Evolutionary conservation across 345 rosid genomes (phyloP).

Genomic region (Toxicodendron radicans): DNA sequence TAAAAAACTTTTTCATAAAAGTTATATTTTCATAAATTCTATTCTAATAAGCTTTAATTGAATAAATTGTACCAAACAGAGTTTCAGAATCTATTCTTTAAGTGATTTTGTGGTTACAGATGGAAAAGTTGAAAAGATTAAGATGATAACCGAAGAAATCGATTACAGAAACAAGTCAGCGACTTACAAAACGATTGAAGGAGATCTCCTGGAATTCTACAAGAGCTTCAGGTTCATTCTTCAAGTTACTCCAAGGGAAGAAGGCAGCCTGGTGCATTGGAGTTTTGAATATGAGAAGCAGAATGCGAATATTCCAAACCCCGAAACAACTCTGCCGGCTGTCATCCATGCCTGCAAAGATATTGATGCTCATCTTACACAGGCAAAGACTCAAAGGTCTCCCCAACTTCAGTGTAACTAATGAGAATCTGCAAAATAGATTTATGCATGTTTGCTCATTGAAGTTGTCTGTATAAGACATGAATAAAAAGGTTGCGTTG

Average conservation of each 20-base stretch:
- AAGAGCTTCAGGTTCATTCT: constrained; percentile 17
- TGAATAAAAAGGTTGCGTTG: too few species aligned
- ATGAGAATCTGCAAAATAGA: too few species aligned
- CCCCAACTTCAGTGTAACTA: too few species aligned
- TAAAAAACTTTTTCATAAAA: too few species aligned
- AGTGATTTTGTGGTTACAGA: constrained; percentile 12
- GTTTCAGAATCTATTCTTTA: too few species aligned
- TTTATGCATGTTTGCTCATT: too few species aligned
- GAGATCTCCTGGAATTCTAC: constrained; percentile 34
- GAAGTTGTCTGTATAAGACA: too few species aligned
- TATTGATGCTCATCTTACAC: constrained; percentile 17
- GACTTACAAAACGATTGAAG: constrained; percentile 33
- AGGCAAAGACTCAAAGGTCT: background rate
- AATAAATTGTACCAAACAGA: too few species aligned
- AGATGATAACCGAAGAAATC: constrained; percentile 36
- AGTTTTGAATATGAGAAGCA: constrained; percentile 27
- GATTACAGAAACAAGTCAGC: constrained; percentile 34
- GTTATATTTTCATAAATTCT: too few species aligned
- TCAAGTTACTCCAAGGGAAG: constrained; percentile 31
- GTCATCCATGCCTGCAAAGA: constrained; percentile 12
- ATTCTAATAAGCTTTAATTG: too few species aligned
- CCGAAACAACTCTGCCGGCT: constrained; percentile 12
- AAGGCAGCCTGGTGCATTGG: constrained; percentile 31
- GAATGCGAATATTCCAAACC: constrained; percentile 13
- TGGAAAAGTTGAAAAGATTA: constrained; percentile 25